These are phyloP conservation scores for Massarina eburnea DNA, from an alignment of 2,329 filamentous ascomycete species.

Conservation along the genomic window DNA sequence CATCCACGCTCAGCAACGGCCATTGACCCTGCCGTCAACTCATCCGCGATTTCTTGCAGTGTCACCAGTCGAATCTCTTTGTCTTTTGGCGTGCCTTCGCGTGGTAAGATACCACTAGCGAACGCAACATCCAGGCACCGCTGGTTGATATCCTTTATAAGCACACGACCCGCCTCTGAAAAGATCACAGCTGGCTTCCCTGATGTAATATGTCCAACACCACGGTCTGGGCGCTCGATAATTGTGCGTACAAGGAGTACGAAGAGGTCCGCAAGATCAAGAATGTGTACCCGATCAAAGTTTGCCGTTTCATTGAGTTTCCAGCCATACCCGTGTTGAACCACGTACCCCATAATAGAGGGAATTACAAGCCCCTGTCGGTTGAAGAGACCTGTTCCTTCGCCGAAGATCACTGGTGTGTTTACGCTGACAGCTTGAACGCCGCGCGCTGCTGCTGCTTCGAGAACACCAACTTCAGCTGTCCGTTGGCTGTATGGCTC, in stretches of 20 bases:
- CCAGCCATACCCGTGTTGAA: slow-evolving; percentile 19
- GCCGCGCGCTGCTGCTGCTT: slow-evolving; percentile 8
- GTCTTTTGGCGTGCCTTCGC: slow-evolving; percentile 14
- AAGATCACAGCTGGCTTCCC: slow-evolving; percentile 17
- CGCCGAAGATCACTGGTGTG: slow-evolving; percentile 18
- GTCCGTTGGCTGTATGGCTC: slow-evolving; percentile 16
- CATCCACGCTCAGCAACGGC: slow-evolving; percentile 16
- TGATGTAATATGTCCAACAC: slow-evolving; percentile 14
- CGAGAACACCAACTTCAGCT: slow-evolving; percentile 14
- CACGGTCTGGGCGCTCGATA: slow-evolving; percentile 16
- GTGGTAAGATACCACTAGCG: slow-evolving; percentile 12
- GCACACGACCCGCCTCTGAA: slow-evolving; percentile 11
- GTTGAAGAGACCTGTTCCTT: slow-evolving; percentile 19
- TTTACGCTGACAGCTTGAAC: slow-evolving; percentile 18
- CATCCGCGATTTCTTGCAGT: slow-evolving; percentile 15
- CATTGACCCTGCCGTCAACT: slow-evolving; percentile 11
- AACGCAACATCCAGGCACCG: slow-evolving; percentile 17
- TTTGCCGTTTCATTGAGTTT: slow-evolving; percentile 20
- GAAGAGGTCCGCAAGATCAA: slow-evolving; percentile 17
- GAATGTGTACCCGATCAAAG: slow-evolving; percentile 21
- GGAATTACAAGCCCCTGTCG: slow-evolving; percentile 16
- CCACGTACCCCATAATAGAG: slow-evolving; percentile 12
- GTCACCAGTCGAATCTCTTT: slow-evolving; percentile 14
- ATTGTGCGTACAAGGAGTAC: slow-evolving; percentile 16
- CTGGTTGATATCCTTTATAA: slow-evolving; percentile 16